Conservation (phyloP, 2,329 filamentous ascomycete genomes). For the Penicillium sp. region DNA sequence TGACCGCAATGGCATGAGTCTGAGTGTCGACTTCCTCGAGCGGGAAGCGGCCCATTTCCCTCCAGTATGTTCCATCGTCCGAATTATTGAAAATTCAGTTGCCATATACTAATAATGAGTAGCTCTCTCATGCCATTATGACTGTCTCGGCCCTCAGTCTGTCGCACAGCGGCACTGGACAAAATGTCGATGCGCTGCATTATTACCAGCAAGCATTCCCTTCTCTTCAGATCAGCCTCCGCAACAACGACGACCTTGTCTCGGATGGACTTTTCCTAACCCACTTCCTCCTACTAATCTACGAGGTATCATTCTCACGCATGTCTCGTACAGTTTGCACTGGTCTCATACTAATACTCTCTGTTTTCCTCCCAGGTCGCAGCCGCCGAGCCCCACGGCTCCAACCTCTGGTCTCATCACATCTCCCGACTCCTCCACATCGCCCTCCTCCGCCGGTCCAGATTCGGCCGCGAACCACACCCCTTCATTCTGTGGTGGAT, state of each 20-base stretch:
- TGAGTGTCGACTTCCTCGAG: conserved; percentile 54
- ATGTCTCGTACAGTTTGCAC: conserved; percentile 12
- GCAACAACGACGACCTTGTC: conserved; percentile 57
- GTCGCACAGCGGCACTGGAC: conserved; percentile 53
- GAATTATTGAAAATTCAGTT: conserved; percentile 12
- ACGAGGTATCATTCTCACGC: conserved; percentile 54
- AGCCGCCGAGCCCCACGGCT: conserved; percentile 52
- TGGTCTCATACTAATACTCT: not conserved
- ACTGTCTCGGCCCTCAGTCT: conserved; percentile 62
- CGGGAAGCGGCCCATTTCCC: conserved; percentile 56
- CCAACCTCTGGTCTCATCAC: conserved; percentile 62
- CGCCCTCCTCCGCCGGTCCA: conserved; percentile 54
- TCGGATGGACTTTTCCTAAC: conserved; percentile 63
- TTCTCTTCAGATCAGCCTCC: conserved; percentile 53
- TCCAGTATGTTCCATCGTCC: conserved; percentile 51
- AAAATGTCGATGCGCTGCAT: conserved; percentile 58
- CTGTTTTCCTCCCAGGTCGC: conserved; percentile 46
- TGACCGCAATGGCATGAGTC: conserved; percentile 30
- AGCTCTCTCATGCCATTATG: conserved; percentile 65
- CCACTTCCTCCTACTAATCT: conserved; percentile 63
- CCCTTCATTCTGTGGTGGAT: conserved; percentile 62
- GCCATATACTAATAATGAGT: conserved; percentile 12
- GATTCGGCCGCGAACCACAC: conserved; percentile 53
- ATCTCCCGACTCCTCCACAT: conserved; percentile 59
- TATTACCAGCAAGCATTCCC: conserved; percentile 62